These are phyloP conservation scores for Paraconiothyrium sp. DNA, from an alignment of 2,329 filamentous ascomycete species.

Conservation along the genomic window DNA sequence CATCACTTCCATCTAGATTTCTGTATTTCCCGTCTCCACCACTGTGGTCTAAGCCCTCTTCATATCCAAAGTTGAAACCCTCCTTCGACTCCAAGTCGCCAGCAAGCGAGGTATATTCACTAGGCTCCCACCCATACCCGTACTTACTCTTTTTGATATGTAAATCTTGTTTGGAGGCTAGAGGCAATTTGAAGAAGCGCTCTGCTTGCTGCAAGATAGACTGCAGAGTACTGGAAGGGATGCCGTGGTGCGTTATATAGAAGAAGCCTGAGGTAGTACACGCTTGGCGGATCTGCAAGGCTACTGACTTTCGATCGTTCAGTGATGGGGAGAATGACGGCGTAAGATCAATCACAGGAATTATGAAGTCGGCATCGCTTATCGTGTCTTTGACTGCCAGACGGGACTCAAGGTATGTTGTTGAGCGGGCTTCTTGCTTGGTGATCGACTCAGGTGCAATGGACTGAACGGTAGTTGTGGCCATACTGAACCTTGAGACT, in stretches of 20 bases:
- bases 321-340: slow-evolving; percentile 47
- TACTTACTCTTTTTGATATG: slow-evolving; percentile 53
- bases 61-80: slow-evolving; percentile 56
- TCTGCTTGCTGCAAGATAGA: slow-evolving; percentile 50
- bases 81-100: slow-evolving; percentile 54
- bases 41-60: slow-evolving; percentile 49
- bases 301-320: slow-evolving; percentile 47
- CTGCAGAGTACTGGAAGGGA: slow-evolving; percentile 37
- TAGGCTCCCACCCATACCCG: slow-evolving; percentile 55
- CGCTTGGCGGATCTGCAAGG: slow-evolving; percentile 50
- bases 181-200: slow-evolving; percentile 47
- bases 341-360: slow-evolving; percentile 51
- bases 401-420: slow-evolving; percentile 48
- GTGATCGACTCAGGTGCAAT: slow-evolving; percentile 12
- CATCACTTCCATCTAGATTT: slow-evolving; percentile 51
- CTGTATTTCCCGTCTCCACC: slow-evolving; percentile 54
- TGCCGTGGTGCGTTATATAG: slow-evolving; percentile 52
- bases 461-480: slow-evolving; percentile 5
- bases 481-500: background rate
- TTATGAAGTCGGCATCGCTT: slow-evolving; percentile 38
- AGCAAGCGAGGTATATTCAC: slow-evolving; percentile 53
- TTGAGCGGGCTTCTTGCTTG: slow-evolving; percentile 43
- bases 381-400: slow-evolving; percentile 28
- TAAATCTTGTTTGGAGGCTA: slow-evolving; percentile 49
- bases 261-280: slow-evolving; percentile 55